A percentile compares a stretch with the other conserved stretches of the same genome.
Evolutionary conservation across 805 yeast species (phyloP).

Genomic region (Monosporozyma aquatica): DNA sequence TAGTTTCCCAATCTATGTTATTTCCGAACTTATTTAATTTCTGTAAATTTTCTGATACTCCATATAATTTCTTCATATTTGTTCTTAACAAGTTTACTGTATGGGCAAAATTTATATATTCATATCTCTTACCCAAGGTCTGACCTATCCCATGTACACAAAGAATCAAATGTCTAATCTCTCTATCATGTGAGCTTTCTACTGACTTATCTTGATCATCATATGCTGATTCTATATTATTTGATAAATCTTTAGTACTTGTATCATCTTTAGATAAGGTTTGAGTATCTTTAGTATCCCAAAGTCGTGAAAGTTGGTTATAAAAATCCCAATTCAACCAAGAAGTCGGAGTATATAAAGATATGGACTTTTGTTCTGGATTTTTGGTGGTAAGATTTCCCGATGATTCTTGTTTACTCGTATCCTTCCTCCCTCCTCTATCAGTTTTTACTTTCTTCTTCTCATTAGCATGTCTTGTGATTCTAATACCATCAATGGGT

Average conservation of each 20-base stretch:
- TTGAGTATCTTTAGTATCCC: too few relatives aligned
- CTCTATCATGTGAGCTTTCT: conserved; percentile 28
- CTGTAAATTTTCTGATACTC: conserved; percentile 34
- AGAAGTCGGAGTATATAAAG: neutral
- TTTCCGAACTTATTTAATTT: conserved; percentile 37
- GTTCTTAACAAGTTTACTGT: conserved; percentile 60
- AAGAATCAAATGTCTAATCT: conserved; percentile 54
- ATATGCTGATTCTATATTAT: conserved; percentile 37
- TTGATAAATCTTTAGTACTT: conserved; percentile 30
- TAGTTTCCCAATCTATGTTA: conserved; percentile 34
- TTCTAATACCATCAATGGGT: conserved; percentile 37
- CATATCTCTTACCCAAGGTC: conserved; percentile 64
- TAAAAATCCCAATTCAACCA: conserved; percentile 9
- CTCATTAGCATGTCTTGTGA: neutral
- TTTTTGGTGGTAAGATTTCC: too few relatives aligned
- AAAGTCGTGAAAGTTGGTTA: conserved; percentile 3
- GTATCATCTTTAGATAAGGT: too few relatives aligned
- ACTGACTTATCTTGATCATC: conserved; percentile 37
- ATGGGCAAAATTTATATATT: conserved; percentile 79
- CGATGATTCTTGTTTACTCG: neutral
- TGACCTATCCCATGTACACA: conserved; percentile 97
- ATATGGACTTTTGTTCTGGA: too few relatives aligned
- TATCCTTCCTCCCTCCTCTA: neutral
- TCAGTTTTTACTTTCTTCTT: neutral
- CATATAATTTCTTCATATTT: conserved; percentile 44